These are phyloP conservation scores for Trichaptum fuscoviolaceum DNA, from an alignment of 768 basidiomycete species.

Conservation along the genomic window DNA sequence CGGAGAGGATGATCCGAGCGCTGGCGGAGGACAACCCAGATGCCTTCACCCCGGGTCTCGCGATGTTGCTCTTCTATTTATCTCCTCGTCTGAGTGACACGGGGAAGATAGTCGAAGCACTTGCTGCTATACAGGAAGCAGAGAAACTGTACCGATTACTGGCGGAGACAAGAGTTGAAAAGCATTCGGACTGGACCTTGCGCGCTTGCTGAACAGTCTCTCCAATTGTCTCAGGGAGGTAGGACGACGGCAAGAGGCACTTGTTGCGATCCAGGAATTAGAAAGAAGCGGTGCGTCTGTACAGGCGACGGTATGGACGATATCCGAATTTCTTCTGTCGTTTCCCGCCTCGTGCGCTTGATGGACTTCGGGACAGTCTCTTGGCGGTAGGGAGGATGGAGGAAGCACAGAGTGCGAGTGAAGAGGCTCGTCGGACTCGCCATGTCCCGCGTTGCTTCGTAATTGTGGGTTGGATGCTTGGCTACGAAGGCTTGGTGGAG, in stretches of 20 bases:
- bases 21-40: not conserved
- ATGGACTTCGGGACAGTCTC: no score
- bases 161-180: conserved; percentile 1
- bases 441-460: no score
- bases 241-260: conserved; percentile 8
- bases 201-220: conserved; percentile 7
- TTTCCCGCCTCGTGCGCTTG: no score
- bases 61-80: conserved; percentile 5
- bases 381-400: no score
- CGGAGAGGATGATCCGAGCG: conserved; percentile 1
- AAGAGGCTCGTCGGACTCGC: no score
- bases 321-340: no score
- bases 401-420: no score
- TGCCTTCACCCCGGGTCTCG: conserved; percentile 5
- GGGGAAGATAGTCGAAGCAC: conserved; percentile 7
- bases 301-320: no score
- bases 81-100: conserved; percentile 4
- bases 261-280: conserved; percentile 4
- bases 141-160: conserved; percentile 2
- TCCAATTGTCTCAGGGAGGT: conserved; percentile 5
- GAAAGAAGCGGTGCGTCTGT: not conserved
- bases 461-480: conserved; percentile 35
- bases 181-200: conserved; percentile 9
- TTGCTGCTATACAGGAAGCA: conserved; percentile 8
- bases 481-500: conserved; percentile 31